These are phyloP conservation scores for Dactylella cylindrospora DNA, from an alignment of 2,329 filamentous ascomycete species.

Conservation along the genomic window DNA sequence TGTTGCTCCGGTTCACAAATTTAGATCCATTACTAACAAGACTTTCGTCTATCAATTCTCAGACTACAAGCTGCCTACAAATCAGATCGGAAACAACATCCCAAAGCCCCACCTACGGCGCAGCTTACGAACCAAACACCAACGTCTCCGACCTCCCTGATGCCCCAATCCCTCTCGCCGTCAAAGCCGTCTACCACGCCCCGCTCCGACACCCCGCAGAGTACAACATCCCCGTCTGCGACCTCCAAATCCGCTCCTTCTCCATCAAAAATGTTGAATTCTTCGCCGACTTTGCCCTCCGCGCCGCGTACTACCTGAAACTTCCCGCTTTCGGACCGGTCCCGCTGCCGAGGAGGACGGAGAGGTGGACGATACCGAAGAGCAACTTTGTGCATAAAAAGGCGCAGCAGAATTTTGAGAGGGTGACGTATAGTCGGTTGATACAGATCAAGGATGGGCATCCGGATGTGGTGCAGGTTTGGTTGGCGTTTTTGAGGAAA, in stretches of 20 bases:
- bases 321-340: slow-evolving; percentile 83
- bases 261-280: slow-evolving; percentile 87
- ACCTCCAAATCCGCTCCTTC: slow-evolving; percentile 91
- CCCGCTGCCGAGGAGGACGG: slow-evolving; percentile 79
- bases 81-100: too few species aligned
- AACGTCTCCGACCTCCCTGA: slow-evolving; percentile 15
- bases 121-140: slow-evolving; percentile 32
- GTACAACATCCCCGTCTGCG: slow-evolving; percentile 79
- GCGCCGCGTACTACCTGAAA: slow-evolving; percentile 89
- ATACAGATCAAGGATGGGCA: slow-evolving; percentile 93
- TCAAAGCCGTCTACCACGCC: slow-evolving; percentile 82
- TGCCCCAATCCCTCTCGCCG: slow-evolving; percentile 69
- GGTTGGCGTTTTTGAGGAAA: slow-evolving; percentile 89
- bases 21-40: too few species aligned
- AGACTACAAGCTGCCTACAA: too few species aligned
- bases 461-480: slow-evolving; percentile 82
- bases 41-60: too few species aligned
- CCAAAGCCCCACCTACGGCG: too few species aligned
- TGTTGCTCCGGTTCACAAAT: too few species aligned
- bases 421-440: slow-evolving; percentile 78
- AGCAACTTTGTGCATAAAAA: slow-evolving; percentile 96
- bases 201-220: slow-evolving; percentile 74
- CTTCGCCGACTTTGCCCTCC: slow-evolving; percentile 89
- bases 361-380: slow-evolving; percentile 91
- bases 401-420: slow-evolving; percentile 94